Percentiles rank a stretch among this genome's conserved stretches.
These are phyloP conservation scores for Talaromyces borbonicus DNA, from an alignment of 495 filamentous ascomycete species.

Conservation along the genomic window DNA sequence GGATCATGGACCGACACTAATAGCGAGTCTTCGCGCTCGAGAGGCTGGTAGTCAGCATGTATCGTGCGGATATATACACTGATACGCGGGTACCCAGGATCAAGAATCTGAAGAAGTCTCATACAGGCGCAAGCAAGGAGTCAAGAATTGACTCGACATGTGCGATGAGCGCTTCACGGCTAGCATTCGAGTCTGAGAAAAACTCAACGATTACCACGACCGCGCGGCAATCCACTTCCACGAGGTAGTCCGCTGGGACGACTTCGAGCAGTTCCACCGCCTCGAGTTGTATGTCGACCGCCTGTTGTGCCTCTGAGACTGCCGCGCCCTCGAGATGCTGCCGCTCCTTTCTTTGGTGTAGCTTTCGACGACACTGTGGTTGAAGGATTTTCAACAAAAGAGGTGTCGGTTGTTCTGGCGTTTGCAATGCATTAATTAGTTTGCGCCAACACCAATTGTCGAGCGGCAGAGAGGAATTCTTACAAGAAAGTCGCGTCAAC, in stretches of 20 bases:
- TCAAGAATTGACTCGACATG: too few species aligned
- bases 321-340: slow-evolving; percentile 28
- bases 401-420: slow-evolving; percentile 91
- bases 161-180: too few species aligned
- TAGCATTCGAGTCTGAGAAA: too few species aligned
- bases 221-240: slow-evolving; percentile 33
- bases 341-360: slow-evolving; percentile 51
- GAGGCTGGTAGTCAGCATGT: too few species aligned
- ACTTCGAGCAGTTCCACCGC: slow-evolving; percentile 18
- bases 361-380: slow-evolving; percentile 50
- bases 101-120: too few species aligned
- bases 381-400: slow-evolving; percentile 83
- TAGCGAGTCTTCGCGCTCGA: too few species aligned
- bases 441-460: not conserved
- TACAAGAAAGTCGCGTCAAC: slow-evolving; percentile 85
- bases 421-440: slow-evolving; percentile 1
- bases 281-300: slow-evolving; percentile 33
- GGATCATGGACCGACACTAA: too few species aligned
- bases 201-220: slow-evolving; percentile 26
- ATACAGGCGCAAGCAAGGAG: too few species aligned
- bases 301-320: slow-evolving; percentile 24
- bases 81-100: too few species aligned
- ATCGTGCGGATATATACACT: too few species aligned
- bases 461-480: slow-evolving; percentile 20
- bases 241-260: slow-evolving; percentile 34